Conservation (phyloP, 495 filamentous ascomycete genomes). For the Hypoxylon cercidicola region DNA sequence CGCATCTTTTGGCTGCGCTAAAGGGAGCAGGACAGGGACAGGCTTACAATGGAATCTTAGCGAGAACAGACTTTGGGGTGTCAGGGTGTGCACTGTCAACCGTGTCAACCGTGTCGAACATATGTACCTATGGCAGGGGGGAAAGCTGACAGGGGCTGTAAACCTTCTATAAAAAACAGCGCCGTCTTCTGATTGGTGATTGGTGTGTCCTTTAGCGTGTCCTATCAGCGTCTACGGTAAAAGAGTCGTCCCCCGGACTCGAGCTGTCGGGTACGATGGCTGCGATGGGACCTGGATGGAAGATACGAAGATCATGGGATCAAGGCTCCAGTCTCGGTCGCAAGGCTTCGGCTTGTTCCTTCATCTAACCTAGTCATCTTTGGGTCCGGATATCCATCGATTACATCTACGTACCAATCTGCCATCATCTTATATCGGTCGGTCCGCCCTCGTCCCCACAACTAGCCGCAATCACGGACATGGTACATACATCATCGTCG, state of each 20-base stretch:
- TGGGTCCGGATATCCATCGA: not conserved
- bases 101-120: too few species aligned
- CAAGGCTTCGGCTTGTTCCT: slow-evolving; percentile 4
- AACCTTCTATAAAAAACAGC: slow-evolving; percentile 32
- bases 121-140: too few species aligned
- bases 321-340: slow-evolving; percentile 12
- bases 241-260: slow-evolving; percentile 26
- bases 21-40: slow-evolving; percentile 26
- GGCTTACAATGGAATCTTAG: slow-evolving; percentile 5
- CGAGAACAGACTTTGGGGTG: not conserved
- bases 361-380: not conserved
- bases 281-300: slow-evolving; percentile 1
- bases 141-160: slow-evolving; percentile 23
- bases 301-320: slow-evolving; percentile 40
- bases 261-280: slow-evolving; percentile 11
- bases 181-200: slow-evolving; percentile 26
- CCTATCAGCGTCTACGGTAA: not conserved
- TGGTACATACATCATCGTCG: slow-evolving; percentile 34
- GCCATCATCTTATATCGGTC: not conserved
- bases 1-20: slow-evolving; percentile 3
- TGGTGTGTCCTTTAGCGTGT: slow-evolving; percentile 3
- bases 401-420: too few species aligned
- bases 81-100: too few species aligned
- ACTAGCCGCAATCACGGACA: slow-evolving; percentile 36
- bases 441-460: slow-evolving; percentile 19